Percentiles rank a stretch among this genome's conserved stretches.
Conservation (phyloP, 495 filamentous ascomycete species). For the Xylaria nigripes region DNA sequence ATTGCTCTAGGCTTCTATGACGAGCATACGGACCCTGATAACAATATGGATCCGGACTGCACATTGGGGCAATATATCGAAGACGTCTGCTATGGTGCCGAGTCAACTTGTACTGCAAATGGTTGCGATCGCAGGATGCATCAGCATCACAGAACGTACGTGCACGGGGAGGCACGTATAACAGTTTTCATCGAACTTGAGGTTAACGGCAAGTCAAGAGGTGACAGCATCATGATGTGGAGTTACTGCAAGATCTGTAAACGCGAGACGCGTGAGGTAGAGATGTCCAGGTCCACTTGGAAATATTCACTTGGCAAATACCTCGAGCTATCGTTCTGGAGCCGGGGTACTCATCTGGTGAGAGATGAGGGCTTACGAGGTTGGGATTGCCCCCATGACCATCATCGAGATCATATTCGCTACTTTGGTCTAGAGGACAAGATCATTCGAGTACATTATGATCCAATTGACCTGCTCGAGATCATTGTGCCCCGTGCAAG, state of each 20-base stretch:
- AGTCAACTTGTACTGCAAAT: conserved; percentile 67
- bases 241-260: conserved; percentile 87
- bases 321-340: conserved; percentile 94
- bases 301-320: conserved; percentile 99
- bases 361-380: conserved; percentile 47
- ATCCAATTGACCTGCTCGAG: conserved; percentile 85
- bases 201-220: conserved; percentile 31
- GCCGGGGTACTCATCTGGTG: conserved; percentile 67
- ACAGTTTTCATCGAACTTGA: conserved; percentile 79
- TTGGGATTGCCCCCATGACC: conserved; percentile 70
- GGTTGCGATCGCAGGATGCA: conserved; percentile 84
- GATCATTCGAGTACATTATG: conserved; percentile 83
- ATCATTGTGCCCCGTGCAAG: conserved; percentile 84
- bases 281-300: conserved; percentile 94
- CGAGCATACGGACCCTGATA: conserved; percentile 58
- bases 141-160: conserved; percentile 94
- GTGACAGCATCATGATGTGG: conserved; percentile 93
- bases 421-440: conserved; percentile 87
- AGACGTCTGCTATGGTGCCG: conserved; percentile 69
- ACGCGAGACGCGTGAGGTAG: conserved; percentile 78
- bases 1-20: conserved; percentile 87
- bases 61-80: conserved; percentile 95
- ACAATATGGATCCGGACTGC: conserved; percentile 69
- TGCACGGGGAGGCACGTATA: conserved; percentile 90
- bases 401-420: conserved; percentile 82